Evolutionary conservation across 2,329 filamentous ascomycete species (phyloP), one percentile per base, ranked within the genome.

Genomic region (Penicillium hordei): DNA sequence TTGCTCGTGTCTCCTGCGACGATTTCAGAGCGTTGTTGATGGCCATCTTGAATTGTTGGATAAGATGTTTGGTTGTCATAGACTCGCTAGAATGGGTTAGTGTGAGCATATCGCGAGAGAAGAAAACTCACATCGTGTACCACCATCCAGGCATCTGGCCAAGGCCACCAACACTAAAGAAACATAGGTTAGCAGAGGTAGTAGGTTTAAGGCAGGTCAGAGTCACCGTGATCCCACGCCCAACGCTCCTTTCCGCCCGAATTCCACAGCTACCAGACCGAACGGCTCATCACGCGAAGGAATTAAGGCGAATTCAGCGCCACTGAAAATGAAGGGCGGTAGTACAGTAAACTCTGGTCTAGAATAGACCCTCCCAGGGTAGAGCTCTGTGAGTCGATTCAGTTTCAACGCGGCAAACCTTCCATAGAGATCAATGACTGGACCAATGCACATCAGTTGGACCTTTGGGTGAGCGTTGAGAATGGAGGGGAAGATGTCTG

Each of bases 91-190:
- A 40, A 54, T 15, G 19, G 27, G 36, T 54, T 54, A 54, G 43
- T 34, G 1, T 40, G 52, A 48, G 25, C 34, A 25, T 17, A 25
- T 40, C 10, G 15, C 7, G 13, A 42, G 27, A 48, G 25, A 42
- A 42, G 23, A 10, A 27, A 54, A 40, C 52, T 48, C 58, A 89
- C 83, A 0, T 86, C 88, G 70, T 83, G 15, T 27, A 89, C 86
- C 86, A 89, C 82, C 86, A 88, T 38, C 86, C 86, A 15, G 86
- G 86, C 85, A 89, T 88, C 67, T 86, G 83, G 29, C 86, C 85
- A 31, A 89, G 77, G 59, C 86, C 86, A 66, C 86, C 86, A 43
- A 89, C 86, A 56, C 85, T 54, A 48, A 29, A 27, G 4, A 19
- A 40, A 42, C 4, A 17, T 29, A 31, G 2, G 36, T 54, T 34